Evolutionary conservation across 345 rosid genomes (phyloP).

Genomic region (Gossypium rotundifolium): DNA sequence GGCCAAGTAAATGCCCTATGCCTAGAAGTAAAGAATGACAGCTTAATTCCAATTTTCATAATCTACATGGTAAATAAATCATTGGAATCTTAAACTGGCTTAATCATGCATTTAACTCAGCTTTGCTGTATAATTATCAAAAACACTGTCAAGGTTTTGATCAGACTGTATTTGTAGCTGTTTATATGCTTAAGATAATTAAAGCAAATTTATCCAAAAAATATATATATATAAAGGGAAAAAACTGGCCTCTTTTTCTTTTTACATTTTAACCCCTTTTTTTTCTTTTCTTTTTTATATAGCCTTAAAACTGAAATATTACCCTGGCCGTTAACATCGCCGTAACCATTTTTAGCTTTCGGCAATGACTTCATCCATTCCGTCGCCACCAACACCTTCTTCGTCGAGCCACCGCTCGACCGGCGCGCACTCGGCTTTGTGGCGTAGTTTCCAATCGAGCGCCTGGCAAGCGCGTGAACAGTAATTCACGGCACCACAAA

Average conservation of each 20-base stretch:
- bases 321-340: constrained; percentile 17
- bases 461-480: constrained; percentile 99
- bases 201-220: not conserved
- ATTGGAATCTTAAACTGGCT: no score
- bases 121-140: constrained; percentile 12
- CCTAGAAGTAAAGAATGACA: no score
- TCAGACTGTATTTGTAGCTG: not conserved
- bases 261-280: not conserved
- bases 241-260: constrained; percentile 21
- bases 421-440: constrained; percentile 69
- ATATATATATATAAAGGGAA: not conserved
- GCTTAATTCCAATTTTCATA: no score
- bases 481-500: constrained; percentile 87
- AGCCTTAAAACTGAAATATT: not conserved
- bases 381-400: constrained; percentile 38
- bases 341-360: constrained; percentile 25
- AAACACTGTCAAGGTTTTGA: constrained; percentile 14
- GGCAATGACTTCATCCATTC: constrained; percentile 30
- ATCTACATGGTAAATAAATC: no score
- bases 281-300: not conserved
- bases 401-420: constrained; percentile 57
- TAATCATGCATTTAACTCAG: not conserved
- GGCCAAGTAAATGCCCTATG: no score
- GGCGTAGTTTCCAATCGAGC: constrained; percentile 89
- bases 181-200: not conserved